These are phyloP conservation scores for Luvunga scandens DNA, from an alignment of 345 rosid species.

Conservation along the genomic window DNA sequence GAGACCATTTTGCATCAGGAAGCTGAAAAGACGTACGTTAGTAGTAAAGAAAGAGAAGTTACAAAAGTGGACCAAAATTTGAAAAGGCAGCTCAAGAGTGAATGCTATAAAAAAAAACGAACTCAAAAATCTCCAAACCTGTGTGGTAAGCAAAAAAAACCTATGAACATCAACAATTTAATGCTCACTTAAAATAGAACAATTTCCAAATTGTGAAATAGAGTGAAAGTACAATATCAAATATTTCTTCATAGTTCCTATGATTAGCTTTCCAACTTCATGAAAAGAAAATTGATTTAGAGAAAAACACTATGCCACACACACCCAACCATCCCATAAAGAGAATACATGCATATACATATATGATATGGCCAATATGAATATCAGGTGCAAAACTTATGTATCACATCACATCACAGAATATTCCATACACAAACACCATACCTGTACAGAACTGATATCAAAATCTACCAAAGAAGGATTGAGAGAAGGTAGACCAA, in stretches of 20 bases:
- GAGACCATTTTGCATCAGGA: neutral
- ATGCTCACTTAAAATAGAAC: neutral
- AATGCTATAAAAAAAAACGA: neutral
- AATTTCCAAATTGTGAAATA: neutral
- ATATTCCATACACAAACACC: conserved; percentile 11
- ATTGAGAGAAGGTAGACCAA: conserved; percentile 51
- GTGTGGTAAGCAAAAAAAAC: neutral
- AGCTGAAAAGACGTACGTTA: neutral
- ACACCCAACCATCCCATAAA: neutral
- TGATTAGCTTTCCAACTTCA: neutral
- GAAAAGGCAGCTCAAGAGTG: neutral
- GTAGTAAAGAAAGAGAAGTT: neutral
- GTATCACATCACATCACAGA: conserved; percentile 10
- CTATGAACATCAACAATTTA: neutral
- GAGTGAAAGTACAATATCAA: neutral
- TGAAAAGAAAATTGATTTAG: neutral
- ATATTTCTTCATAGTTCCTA: neutral
- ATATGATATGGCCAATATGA: neutral
- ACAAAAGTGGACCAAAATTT: neutral
- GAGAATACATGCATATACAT: neutral
- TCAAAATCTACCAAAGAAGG: conserved; percentile 60
- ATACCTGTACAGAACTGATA: conserved; percentile 73
- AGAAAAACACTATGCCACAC: neutral
- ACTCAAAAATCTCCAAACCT: neutral
- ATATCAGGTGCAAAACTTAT: conserved; percentile 11